Base-by-base conservation (phyloP, 129 eudicot genomes). In the Mikania micrantha region DNA sequence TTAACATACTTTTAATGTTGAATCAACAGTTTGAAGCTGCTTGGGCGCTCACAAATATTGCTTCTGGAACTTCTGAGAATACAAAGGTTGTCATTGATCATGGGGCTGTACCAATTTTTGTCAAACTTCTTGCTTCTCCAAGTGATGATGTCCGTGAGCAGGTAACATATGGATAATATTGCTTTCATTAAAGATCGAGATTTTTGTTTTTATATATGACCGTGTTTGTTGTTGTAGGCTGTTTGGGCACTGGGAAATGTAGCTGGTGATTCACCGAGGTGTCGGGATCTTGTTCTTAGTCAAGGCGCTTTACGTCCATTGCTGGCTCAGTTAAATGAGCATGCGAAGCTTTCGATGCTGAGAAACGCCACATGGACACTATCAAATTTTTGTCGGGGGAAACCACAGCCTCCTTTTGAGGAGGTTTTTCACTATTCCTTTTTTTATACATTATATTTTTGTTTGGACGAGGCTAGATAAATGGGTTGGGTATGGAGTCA, bases 171-270 rank as follows among this genome's bases (percentile, higher is more conserved):
- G 16, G 9, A 48, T 16, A 5, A 11, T 27, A 41, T 17, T 64
- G 57, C 10, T 13, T 77, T 56, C 20, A 27, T 56, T 31, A 34
- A 27, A 28, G 13, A 29, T 62, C 10, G 9, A 63, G 13, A 25
- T 25, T 56, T 11, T 10, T 32, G 2, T 15, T 70, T 64, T 12
- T 2, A 56, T 24, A 56, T 56, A 56, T 56, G 20, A 56, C 38
- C 42, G 31, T 27, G 3, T 12, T 32, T 34, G 20, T 66, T 60
- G 20, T 32, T 31, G 19, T 73, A 91, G 96, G 96, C 88, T 78
- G 96, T 91, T 60, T 91, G 97, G 95, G 96, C 97, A 3, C 71
- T 91, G 74, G 97, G 97, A 24, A 91, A 85, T 74, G 79, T 91
- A 66, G 97, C 97, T 59, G 97, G 96, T 78, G 97, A 91, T 62